Evolutionary conservation across 148 eudicot species (phyloP).

Genomic region (Nepenthes mirabilis): DNA sequence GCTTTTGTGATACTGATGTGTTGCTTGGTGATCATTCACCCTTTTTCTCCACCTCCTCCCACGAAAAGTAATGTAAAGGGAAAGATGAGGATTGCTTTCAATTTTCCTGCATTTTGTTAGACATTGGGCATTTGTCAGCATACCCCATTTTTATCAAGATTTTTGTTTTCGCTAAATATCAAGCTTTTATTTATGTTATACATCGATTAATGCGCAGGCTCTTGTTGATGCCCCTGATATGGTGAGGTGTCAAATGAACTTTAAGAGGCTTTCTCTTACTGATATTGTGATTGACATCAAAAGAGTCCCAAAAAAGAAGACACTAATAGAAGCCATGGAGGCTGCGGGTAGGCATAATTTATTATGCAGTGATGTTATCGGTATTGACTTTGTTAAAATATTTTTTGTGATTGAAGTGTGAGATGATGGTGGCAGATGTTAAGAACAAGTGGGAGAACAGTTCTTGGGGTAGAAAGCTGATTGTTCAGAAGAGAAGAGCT

Average conservation of each 20-base stretch:
- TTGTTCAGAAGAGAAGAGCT: constrained; percentile 58
- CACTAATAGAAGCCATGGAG: constrained; percentile 68
- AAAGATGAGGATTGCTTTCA: no score
- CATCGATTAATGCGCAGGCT: constrained; percentile 18
- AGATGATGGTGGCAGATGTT: constrained; percentile 23
- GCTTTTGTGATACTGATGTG: no score
- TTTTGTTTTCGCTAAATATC: no score
- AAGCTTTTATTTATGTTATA: no score
- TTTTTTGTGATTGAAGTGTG: not conserved
- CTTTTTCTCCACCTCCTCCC: no score
- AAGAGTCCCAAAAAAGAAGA: constrained; percentile 60
- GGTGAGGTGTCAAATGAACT: constrained; percentile 58
- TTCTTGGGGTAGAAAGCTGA: constrained; percentile 65
- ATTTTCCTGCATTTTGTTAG: no score
- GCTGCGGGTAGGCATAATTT: constrained; percentile 39
- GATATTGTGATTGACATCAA: constrained; percentile 51
- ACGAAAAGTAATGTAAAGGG: no score
- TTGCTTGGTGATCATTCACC: no score
- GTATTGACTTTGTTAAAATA: not conserved
- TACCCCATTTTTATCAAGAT: no score
- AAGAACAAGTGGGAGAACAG: constrained; percentile 71
- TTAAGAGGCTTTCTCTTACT: constrained; percentile 53
- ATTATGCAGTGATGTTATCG: not conserved
- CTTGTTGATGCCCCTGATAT: constrained; percentile 65
- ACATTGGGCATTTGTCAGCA: no score